Conservation (phyloP, 2,329 filamentous ascomycete genomes). For the Colletotrichum kahawae region DNA sequence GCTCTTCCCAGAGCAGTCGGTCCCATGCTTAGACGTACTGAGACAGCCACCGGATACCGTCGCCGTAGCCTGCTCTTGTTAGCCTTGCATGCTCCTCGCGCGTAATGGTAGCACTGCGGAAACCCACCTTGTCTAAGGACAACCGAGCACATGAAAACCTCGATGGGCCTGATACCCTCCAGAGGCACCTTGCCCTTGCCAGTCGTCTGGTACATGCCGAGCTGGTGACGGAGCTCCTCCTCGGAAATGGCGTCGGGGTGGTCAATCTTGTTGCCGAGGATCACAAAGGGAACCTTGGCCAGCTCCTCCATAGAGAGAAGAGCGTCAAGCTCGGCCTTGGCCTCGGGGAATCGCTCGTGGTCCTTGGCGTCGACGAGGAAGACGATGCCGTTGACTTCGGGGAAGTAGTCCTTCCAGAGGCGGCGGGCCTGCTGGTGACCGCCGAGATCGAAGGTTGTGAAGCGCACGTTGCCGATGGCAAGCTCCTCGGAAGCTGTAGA, state of each 20-base stretch:
- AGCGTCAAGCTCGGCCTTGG: slow-evolving; percentile 95
- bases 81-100: neutral
- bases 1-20: neutral
- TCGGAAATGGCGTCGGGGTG: slow-evolving; percentile 95
- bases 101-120: neutral
- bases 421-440: slow-evolving; percentile 94
- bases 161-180: slow-evolving; percentile 91
- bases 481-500: slow-evolving; percentile 83
- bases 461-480: slow-evolving; percentile 89
- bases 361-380: slow-evolving; percentile 99
- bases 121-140: slow-evolving; percentile 90
- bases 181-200: slow-evolving; percentile 94
- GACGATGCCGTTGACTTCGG: slow-evolving; percentile 93
- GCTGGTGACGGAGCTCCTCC: slow-evolving; percentile 89
- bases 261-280: slow-evolving; percentile 99
- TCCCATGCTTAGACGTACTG: slow-evolving; percentile 76
- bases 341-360: slow-evolving; percentile 90
- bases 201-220: slow-evolving; percentile 95
- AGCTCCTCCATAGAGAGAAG: slow-evolving; percentile 97
- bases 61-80: slow-evolving; percentile 71
- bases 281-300: slow-evolving; percentile 91
- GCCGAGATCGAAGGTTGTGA: slow-evolving; percentile 93
- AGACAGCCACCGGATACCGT: slow-evolving; percentile 89
- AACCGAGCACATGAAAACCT: slow-evolving; percentile 99
- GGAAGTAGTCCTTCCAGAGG: slow-evolving; percentile 97